Evolutionary conservation across 768 basidiomycete genomes (phyloP), one percentile per base, ranked within the genome.

Genomic region (Baorangia bicolor): DNA sequence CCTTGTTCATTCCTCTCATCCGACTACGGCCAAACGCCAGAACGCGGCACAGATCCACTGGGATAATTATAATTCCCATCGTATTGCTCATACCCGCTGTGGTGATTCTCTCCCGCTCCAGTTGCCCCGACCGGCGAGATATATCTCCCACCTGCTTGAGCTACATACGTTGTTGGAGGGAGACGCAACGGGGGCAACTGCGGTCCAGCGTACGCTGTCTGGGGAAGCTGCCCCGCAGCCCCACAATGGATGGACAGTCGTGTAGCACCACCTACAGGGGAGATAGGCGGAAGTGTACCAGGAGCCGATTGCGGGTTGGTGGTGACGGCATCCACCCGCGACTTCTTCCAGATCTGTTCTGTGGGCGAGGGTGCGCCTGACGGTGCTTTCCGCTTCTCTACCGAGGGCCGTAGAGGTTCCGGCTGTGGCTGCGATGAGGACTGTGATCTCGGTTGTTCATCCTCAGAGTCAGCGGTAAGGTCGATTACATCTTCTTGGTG

Each of bases 381-480:
- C 6, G 76, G 70, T 11, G 81, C 81, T 64, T 86, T 88, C 62
- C 88, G 81, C 64, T 88, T 88, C 61, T 75, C 80, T 11, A 68
- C 51, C 56, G 73, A 69, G n/a, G 65, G 72, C 12, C 53, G 61
- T 14, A 53, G 51, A 20, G 70, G 57, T 45, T 66, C 70, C 12
- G 71, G 63, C 28, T 78, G 81, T 21, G 41, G 27, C 45, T 63
- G 65, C 20, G 61, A 57, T 12, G 58, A 61, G 37, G 53, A 35
- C 28, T 66, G 64, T 14, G 69, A 63, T 46, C 64, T 70, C 30
- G 71, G 69, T 33, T 78, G 81, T 47, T 94, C 92, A 13, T 90
- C 88, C 53, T 91, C 88, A 23, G 84, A 84, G 64, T 92, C 90
- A 57, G 86, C 74, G 4, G 94, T 94, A 55, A 96, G 74, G 68